These are phyloP conservation scores for Platanus orientalis DNA, from an alignment of 164 flowering plant species.

Conservation along the genomic window DNA sequence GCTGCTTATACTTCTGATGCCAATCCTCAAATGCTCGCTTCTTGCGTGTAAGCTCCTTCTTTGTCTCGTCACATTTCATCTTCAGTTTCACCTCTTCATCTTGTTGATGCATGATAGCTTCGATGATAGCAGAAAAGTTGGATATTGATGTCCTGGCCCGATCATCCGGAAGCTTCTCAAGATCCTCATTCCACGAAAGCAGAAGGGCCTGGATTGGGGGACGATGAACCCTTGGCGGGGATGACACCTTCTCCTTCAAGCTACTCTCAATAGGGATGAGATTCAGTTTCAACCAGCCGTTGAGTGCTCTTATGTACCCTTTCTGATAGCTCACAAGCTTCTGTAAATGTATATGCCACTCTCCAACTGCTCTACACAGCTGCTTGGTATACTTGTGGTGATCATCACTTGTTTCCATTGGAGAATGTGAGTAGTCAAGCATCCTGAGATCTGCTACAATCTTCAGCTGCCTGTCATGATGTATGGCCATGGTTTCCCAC, in stretches of 20 bases:
- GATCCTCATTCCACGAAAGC: slow-evolving; percentile 57
- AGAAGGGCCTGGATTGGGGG: slow-evolving; percentile 75
- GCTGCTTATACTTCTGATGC: slow-evolving; percentile 58
- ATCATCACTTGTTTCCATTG: slow-evolving; percentile 59
- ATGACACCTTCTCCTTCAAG: slow-evolving; percentile 66
- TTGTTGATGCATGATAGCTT: slow-evolving; percentile 55
- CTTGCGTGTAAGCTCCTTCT: slow-evolving; percentile 51
- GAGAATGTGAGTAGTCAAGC: slow-evolving; percentile 43
- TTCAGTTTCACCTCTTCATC: slow-evolving; percentile 74
- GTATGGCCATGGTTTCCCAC: slow-evolving; percentile 69
- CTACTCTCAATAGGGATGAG: slow-evolving; percentile 85
- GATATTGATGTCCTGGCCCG: slow-evolving; percentile 53
- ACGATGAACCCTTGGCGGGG: slow-evolving; percentile 50
- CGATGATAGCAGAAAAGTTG: slow-evolving; percentile 64
- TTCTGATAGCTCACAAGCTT: slow-evolving; percentile 61
- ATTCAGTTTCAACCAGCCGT: slow-evolving; percentile 71
- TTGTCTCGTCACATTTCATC: slow-evolving; percentile 67
- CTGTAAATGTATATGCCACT: slow-evolving; percentile 60
- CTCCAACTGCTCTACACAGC: slow-evolving; percentile 42
- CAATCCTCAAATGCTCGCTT: slow-evolving; percentile 60
- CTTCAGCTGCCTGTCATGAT: slow-evolving; percentile 58
- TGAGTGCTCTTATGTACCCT: slow-evolving; percentile 56
- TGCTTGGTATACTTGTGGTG: slow-evolving; percentile 64
- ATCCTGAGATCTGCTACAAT: slow-evolving; percentile 44
- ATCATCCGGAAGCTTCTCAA: slow-evolving; percentile 77